These are phyloP conservation scores for Oryza officinalis DNA, from an alignment of 176 grass and related monocot genomes.

Conservation along the genomic window DNA sequence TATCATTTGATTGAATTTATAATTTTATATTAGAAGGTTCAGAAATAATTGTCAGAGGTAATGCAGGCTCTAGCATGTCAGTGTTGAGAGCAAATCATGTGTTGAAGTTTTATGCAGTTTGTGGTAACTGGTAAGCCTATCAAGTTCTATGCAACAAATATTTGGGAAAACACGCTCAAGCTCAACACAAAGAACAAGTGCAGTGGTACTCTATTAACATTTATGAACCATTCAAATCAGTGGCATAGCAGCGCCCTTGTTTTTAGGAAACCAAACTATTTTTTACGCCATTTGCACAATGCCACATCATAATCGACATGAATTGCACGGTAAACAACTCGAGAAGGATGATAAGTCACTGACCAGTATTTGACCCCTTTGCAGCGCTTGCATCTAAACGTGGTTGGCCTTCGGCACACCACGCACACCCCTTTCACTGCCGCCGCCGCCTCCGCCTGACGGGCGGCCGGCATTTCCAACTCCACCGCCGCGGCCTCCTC, in stretches of 20 bases:
- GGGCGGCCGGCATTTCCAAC: background rate
- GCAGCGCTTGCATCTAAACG: conserved; percentile 69
- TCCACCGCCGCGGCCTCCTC: background rate
- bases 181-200: background rate
- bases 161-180: background rate
- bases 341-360: conserved; percentile 20
- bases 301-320: conserved; percentile 23
- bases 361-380: conserved; percentile 91
- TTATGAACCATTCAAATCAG: conserved; percentile 21
- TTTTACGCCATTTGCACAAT: background rate
- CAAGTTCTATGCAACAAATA: conserved; percentile 1
- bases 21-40: background rate
- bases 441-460: background rate
- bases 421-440: conserved; percentile 45
- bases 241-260: background rate
- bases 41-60: background rate
- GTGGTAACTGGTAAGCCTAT: conserved; percentile 2
- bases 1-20: background rate
- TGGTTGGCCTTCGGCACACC: conserved; percentile 58
- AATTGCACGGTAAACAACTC: conserved; percentile 21
- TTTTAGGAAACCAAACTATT: background rate
- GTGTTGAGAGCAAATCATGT: conserved; percentile 10
- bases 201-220: background rate
- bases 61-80: background rate
- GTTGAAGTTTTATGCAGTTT: background rate